Percentiles rank a stretch among this genome's conserved stretches.
Evolutionary conservation across 768 basidiomycete species (phyloP).

Genomic region (Lentinula guzmanii): DNA sequence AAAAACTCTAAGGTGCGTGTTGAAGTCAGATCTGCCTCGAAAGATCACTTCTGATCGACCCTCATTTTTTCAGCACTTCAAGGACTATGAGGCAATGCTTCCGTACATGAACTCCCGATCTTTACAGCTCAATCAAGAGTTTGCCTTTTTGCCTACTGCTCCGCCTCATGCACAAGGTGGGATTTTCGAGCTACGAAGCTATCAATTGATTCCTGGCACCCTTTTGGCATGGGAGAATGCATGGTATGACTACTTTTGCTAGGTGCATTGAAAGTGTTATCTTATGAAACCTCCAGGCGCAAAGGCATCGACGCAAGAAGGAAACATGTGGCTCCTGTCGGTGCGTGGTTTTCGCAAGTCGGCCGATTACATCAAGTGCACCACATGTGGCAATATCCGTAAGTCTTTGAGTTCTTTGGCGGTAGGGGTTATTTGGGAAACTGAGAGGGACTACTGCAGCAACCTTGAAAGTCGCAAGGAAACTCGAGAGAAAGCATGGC

Average conservation of each 20-base stretch:
- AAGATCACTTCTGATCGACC: slow-evolving; percentile 3
- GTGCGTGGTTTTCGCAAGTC: slow-evolving; percentile 90
- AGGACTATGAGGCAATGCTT: slow-evolving; percentile 67
- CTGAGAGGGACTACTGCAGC: slow-evolving; percentile 26
- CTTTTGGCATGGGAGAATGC: slow-evolving; percentile 93
- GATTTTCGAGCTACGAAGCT: slow-evolving; percentile 88
- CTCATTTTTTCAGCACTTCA: slow-evolving; percentile 44
- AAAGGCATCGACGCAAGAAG: slow-evolving; percentile 90
- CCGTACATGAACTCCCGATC: slow-evolving; percentile 71
- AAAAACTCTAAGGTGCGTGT: slow-evolving; percentile 56
- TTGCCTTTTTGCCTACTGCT: slow-evolving; percentile 90
- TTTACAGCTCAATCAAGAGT: slow-evolving; percentile 84
- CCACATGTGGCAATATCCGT: slow-evolving; percentile 98
- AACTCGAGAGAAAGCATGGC: slow-evolving; percentile 86
- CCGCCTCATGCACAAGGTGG: slow-evolving; percentile 86
- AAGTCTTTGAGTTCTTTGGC: slow-evolving; percentile 21
- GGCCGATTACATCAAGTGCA: slow-evolving; percentile 85
- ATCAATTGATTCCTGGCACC: slow-evolving; percentile 83
- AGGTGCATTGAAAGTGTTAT: too few species aligned
- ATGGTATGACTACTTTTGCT: slow-evolving; percentile 47
- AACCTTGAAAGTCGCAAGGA: slow-evolving; percentile 78
- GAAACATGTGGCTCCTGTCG: slow-evolving; percentile 79
- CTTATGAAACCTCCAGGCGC: slow-evolving; percentile 47
- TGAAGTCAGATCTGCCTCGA: neutral
- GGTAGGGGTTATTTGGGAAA: neutral